These are phyloP conservation scores for Pythium biforme DNA, from an alignment of 352 stramenopile genomes.

Conservation along the genomic window DNA sequence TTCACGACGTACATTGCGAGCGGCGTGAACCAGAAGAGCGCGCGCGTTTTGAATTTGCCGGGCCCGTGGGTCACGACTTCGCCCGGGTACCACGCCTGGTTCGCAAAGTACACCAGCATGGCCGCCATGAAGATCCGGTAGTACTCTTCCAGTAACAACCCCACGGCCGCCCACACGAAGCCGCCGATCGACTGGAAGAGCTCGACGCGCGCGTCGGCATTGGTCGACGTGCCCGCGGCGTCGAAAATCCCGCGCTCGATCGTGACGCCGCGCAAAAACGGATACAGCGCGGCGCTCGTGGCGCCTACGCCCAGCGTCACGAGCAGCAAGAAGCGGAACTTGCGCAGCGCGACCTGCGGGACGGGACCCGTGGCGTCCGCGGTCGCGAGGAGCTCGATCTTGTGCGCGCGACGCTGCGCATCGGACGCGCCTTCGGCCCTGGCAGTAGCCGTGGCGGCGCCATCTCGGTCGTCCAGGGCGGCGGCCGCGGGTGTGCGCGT, in stretches of 20 bases:
- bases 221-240: conserved; percentile 30
- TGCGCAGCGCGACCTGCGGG: not conserved
- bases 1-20: conserved; percentile 41
- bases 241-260: conserved; percentile 34
- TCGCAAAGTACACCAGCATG: conserved; percentile 38
- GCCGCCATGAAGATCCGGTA: conserved; percentile 42
- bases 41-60: conserved; percentile 29
- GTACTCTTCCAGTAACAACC: conserved; percentile 29
- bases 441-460: too few relatives aligned
- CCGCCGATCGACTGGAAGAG: conserved; percentile 39
- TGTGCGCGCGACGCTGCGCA: not conserved
- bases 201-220: conserved; percentile 34
- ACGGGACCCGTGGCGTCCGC: not conserved
- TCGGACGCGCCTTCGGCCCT: too few relatives aligned
- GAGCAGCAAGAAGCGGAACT: not conserved
- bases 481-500: too few relatives aligned
- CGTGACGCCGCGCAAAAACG: conserved; percentile 32
- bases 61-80: conserved; percentile 23
- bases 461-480: too few relatives aligned
- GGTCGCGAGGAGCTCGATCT: not conserved
- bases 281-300: conserved; percentile 23
- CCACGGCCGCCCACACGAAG: conserved; percentile 31
- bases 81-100: conserved; percentile 33
- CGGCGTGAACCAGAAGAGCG: conserved; percentile 34
- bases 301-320: conserved; percentile 1